Percentiles rank a stretch among this genome's conserved stretches.
These are phyloP conservation scores for Exserohilum rostratum DNA, from an alignment of 2,329 filamentous ascomycete genomes.

Conservation along the genomic window DNA sequence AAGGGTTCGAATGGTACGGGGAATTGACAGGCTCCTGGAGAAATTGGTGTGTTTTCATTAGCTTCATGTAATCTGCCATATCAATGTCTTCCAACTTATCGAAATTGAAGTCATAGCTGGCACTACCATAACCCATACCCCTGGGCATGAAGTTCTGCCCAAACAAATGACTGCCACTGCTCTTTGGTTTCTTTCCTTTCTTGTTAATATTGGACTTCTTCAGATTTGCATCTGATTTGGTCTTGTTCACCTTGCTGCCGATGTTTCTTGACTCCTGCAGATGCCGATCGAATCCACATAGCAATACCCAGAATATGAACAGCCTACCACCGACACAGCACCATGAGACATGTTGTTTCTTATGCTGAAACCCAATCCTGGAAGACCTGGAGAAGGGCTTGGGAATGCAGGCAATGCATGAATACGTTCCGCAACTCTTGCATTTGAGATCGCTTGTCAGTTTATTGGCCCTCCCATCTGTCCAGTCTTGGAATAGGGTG, in stretches of 20 bases:
- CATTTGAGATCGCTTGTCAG: conserved; percentile 25
- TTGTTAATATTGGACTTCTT: not conserved
- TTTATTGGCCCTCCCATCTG: conserved; percentile 2
- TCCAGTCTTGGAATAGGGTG: conserved; percentile 24
- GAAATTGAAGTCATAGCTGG: too few relatives aligned
- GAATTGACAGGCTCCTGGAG: not conserved
- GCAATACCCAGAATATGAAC: conserved; percentile 46
- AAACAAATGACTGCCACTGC: conserved; percentile 3
- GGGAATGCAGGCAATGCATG: conserved; percentile 27
- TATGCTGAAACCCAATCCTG: conserved; percentile 1
- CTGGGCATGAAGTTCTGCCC: conserved; percentile 6
- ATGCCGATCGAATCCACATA: conserved; percentile 47
- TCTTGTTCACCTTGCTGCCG: not conserved
- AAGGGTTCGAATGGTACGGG: not conserved
- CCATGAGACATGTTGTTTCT: conserved; percentile 31
- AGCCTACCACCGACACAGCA: conserved; percentile 45
- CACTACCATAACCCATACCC: conserved; percentile 21
- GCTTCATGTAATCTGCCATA: not conserved
- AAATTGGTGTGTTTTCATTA: not conserved
- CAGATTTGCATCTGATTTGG: not conserved
- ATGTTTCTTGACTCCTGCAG: conserved; percentile 12
- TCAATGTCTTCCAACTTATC: not conserved
- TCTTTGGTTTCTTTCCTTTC: conserved; percentile 10
- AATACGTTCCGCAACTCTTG: conserved; percentile 16
- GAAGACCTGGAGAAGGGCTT: conserved; percentile 4